A percentile compares a stretch with the other conserved stretches of the same genome.
phyloP scores from a whole-genome alignment of 1,284 basidiomycete species.

The Lentinus polychrous region DNA sequence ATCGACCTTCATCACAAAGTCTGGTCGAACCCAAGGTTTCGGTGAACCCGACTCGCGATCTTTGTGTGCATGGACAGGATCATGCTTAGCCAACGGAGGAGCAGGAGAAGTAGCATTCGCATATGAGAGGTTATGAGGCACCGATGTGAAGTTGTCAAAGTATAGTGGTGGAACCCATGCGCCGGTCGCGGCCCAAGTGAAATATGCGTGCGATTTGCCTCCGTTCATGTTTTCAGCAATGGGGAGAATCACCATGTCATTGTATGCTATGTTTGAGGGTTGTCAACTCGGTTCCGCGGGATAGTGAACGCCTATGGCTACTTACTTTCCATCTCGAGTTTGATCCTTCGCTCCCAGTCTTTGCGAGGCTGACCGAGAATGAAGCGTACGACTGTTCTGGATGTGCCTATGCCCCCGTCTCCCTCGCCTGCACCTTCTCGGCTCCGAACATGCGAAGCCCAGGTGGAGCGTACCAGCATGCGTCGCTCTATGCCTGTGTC shows the following conservation, averaged over 20 bases:
- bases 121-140: constrained; percentile 50
- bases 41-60: constrained; percentile 39
- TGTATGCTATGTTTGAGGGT: constrained; percentile 56
- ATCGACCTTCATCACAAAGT: constrained; percentile 89
- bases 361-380: constrained; percentile 83
- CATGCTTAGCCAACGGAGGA: constrained; percentile 58
- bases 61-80: constrained; percentile 49
- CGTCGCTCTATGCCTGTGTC: constrained; percentile 84
- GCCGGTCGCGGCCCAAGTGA: constrained; percentile 85
- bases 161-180: constrained; percentile 86
- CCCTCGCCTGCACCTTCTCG: constrained; percentile 64
- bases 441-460: constrained; percentile 78
- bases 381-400: constrained; percentile 86
- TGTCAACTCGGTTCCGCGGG: background rate
- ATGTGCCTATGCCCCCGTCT: constrained; percentile 71
- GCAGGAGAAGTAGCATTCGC: constrained; percentile 46
- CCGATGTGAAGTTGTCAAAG: constrained; percentile 24
- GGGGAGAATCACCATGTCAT: constrained; percentile 84
- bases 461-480: constrained; percentile 86
- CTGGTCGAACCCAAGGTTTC: constrained; percentile 69
- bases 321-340: constrained; percentile 89
- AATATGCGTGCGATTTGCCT: constrained; percentile 82
- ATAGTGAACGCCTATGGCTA: constrained; percentile 15
- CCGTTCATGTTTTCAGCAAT: constrained; percentile 88
- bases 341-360: constrained; percentile 74